Evolutionary conservation across 2,329 filamentous ascomycete species (phyloP), one percentile per base, ranked within the genome.

Genomic region (Trichoderma atroviride): DNA sequence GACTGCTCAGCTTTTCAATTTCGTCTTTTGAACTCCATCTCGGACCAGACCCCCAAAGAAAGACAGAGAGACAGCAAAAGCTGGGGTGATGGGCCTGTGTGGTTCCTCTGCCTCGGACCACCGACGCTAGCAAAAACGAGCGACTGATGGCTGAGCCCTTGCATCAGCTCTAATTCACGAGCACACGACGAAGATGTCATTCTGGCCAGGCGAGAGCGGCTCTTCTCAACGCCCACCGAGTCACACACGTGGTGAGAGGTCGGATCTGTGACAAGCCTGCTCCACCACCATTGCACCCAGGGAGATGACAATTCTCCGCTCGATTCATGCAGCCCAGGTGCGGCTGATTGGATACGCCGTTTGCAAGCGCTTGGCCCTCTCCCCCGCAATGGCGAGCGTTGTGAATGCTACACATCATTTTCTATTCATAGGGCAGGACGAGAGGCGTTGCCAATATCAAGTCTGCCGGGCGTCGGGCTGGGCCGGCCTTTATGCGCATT

Each of bases 131-230:
- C 53, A 16, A 58, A 19, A 66, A 35, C 63, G 53, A 58, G 50
- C 63, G 63, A 58, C 63, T 66, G 63, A 66, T 37, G 63, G 63
- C 63, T 66, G 63, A 66, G 63, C 63, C 40, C 53, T 66, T 37
- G 29, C n/a, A 27, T 4, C 52, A n/a, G n/a, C 31, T 43, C 27
- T 19, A 5, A 5, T 40, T 19, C 11, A 55, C 22, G 52, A 55
- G n/a, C 40, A 13, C 4, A 19, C n/a, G 22, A 50, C 9, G 11
- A 50, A 24, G 24, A 22, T 24, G 47, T 24, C 19, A 24, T 50
- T 24, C 13, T 22, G 19, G 9, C 47, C 22, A 50, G 47, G 11
- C 11, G 47, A 24, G n/a, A 50, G 14, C 22, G 47, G 22, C 47
- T 43, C 40, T 50, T 50, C 9, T 24, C 47, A 24, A 50, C 22